A percentile compares a stretch with the other conserved stretches of the same genome.
These are phyloP conservation scores for Alternaria gansuensis DNA, from an alignment of 2,329 filamentous ascomycete species.

Conservation along the genomic window DNA sequence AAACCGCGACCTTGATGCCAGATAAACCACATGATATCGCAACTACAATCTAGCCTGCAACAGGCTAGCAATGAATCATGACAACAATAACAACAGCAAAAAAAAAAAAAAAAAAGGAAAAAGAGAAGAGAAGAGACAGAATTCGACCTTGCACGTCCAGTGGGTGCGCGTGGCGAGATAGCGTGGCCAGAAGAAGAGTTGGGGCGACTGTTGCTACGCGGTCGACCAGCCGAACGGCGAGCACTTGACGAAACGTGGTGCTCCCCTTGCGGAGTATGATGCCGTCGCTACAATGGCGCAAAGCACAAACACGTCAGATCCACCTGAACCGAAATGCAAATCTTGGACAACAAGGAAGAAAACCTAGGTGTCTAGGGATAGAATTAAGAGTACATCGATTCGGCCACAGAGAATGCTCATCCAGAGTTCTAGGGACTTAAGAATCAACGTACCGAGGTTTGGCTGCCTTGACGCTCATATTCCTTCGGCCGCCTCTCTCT, in stretches of 20 bases:
- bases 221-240: slow-evolving; percentile 48
- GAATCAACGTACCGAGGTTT: slow-evolving; percentile 57
- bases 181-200: slow-evolving; percentile 47
- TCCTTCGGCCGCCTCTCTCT: slow-evolving; percentile 53
- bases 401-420: slow-evolving; percentile 52
- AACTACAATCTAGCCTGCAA: slow-evolving; percentile 26
- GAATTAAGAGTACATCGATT: slow-evolving; percentile 55
- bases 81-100: neutral
- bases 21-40: slow-evolving; percentile 26
- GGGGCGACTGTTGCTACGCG: slow-evolving; percentile 54
- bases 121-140: slow-evolving; percentile 30
- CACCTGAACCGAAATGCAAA: slow-evolving; percentile 49
- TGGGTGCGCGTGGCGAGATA: slow-evolving; percentile 38
- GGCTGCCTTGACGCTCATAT: slow-evolving; percentile 52
- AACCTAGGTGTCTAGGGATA: slow-evolving; percentile 51
- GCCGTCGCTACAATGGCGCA: slow-evolving; percentile 51
- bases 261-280: slow-evolving; percentile 50
- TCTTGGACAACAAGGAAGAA: slow-evolving; percentile 45
- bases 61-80: slow-evolving; percentile 19
- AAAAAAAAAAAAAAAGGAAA: neutral
- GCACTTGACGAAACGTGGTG: slow-evolving; percentile 42
- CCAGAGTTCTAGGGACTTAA: slow-evolving; percentile 53
- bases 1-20: slow-evolving; percentile 30
- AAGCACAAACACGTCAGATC: slow-evolving; percentile 54
- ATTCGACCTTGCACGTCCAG: slow-evolving; percentile 42